phyloP scores from a whole-genome alignment of 2,329 filamentous ascomycete genomes.

The Ploettnerulaceae sp. region DNA sequence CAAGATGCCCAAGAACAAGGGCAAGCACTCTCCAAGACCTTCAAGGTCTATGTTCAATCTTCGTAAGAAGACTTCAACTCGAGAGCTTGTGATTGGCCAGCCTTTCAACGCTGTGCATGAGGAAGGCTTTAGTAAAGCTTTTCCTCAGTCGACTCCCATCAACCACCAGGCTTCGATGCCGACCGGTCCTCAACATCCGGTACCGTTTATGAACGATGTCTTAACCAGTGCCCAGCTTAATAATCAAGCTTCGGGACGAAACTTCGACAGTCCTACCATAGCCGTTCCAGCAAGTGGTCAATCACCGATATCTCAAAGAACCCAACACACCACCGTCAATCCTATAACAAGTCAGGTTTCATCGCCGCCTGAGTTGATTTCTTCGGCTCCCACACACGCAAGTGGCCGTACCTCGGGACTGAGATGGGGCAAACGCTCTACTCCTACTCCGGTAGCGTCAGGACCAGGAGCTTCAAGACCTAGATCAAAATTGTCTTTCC shows the following conservation, averaged over 20 bases:
- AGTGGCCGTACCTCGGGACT: neutral
- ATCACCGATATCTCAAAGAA: too few species aligned
- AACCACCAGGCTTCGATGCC: too few species aligned
- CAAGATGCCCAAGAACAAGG: neutral
- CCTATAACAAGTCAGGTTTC: neutral
- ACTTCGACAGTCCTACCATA: too few species aligned
- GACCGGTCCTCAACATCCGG: too few species aligned
- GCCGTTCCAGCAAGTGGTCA: too few species aligned
- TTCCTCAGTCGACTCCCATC: too few species aligned
- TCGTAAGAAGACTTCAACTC: neutral
- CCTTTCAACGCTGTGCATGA: neutral
- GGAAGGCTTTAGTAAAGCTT: neutral
- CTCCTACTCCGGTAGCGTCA: neutral
- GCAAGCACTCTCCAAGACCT: neutral
- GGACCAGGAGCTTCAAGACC: neutral
- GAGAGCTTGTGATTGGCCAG: neutral
- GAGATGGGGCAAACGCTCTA: neutral
- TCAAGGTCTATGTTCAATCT: constrained; percentile 6
- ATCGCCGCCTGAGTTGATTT: neutral
- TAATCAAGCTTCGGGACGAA: too few species aligned
- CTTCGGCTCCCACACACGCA: neutral
- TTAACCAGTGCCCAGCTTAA: too few species aligned
- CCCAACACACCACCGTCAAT: neutral
- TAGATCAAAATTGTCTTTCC: neutral
- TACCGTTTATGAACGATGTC: too few species aligned